These are phyloP conservation scores for Diplodia mutila DNA, from an alignment of 2,329 filamentous ascomycete genomes.

Conservation along the genomic window DNA sequence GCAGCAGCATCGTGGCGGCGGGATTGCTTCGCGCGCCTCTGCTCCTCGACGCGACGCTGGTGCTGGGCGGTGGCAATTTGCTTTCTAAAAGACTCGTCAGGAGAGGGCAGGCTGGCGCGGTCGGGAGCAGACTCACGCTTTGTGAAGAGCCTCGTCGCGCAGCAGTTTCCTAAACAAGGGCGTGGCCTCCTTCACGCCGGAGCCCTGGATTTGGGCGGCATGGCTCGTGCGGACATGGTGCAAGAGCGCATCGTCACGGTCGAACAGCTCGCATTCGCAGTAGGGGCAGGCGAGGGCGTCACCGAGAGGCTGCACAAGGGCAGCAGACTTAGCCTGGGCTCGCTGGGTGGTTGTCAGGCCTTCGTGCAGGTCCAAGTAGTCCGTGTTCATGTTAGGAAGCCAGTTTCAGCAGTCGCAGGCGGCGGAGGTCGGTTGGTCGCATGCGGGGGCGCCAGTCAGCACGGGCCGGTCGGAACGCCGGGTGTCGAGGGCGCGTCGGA, in stretches of 20 bases:
- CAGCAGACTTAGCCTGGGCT: conserved; percentile 17
- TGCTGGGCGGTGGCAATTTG: conserved; percentile 9
- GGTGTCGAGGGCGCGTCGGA: not conserved
- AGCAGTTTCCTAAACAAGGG: conserved; percentile 33
- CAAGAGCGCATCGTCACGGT: conserved; percentile 33
- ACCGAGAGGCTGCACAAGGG: not conserved
- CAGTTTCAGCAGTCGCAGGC: conserved; percentile 14
- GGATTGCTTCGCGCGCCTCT: conserved; percentile 32
- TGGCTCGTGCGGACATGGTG: conserved; percentile 38
- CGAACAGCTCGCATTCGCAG: conserved; percentile 37
- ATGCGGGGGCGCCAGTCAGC: conserved; percentile 16
- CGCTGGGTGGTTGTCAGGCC: conserved; percentile 9
- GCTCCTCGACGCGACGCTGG: conserved; percentile 29
- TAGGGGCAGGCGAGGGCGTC: conserved; percentile 36
- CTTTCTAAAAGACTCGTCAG: conserved; percentile 5
- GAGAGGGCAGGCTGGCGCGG: conserved; percentile 18
- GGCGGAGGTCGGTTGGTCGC: conserved; percentile 6
- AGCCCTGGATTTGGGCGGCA: conserved; percentile 29
- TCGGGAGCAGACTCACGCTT: conserved; percentile 31
- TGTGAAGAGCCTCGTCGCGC: conserved; percentile 32
- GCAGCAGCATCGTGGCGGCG: conserved; percentile 21
- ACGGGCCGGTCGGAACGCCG: conserved; percentile 7
- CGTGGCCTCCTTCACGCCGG: conserved; percentile 27
- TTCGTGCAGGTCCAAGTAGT: conserved; percentile 3
- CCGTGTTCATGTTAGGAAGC: conserved; percentile 25